phyloP scores from a whole-genome alignment of 1,284 basidiomycete species.

The Malassezia obtusa region DNA sequence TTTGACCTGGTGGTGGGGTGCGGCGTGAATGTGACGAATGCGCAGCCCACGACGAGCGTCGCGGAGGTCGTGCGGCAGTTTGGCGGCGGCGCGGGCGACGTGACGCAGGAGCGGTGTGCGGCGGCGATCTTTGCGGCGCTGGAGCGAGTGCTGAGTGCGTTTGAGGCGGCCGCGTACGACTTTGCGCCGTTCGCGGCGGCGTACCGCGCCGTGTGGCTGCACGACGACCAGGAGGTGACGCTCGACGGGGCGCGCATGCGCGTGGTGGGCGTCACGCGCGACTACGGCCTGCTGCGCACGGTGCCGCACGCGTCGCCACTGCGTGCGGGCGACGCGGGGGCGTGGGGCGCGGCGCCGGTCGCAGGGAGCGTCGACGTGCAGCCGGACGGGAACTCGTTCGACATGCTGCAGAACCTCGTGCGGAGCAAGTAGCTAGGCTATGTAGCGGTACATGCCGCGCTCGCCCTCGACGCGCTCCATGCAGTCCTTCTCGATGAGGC shows the following conservation, averaged over 20 bases:
- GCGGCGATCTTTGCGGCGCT: conserved; percentile 70
- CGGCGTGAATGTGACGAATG: conserved; percentile 77
- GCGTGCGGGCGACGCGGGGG: conserved; percentile 17
- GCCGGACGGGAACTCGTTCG: conserved; percentile 94
- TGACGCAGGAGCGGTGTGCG: conserved; percentile 60
- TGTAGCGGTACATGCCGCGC: conserved; percentile 39
- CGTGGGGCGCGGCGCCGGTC: conserved; percentile 20
- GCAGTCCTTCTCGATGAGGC: conserved; percentile 43
- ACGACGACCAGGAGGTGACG: conserved; percentile 54
- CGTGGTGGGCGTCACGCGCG: conserved; percentile 74
- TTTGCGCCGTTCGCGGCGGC: conserved; percentile 39
- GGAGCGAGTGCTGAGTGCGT: conserved; percentile 66
- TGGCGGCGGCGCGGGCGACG: neutral
- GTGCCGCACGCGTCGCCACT: conserved; percentile 51
- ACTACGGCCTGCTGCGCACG: conserved; percentile 77
- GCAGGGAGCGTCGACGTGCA: conserved; percentile 57
- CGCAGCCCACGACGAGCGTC: conserved; percentile 72
- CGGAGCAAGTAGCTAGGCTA: conserved; percentile 25
- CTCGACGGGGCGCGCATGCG: conserved; percentile 53
- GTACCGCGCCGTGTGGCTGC: conserved; percentile 74
- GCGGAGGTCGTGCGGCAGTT: conserved; percentile 54
- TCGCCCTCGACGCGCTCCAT: conserved; percentile 44
- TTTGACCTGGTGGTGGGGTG: conserved; percentile 72
- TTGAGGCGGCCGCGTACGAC: conserved; percentile 53
- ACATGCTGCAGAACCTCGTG: conserved; percentile 83